Base-by-base conservation (phyloP, 202 grass and related monocot species). In the Schoenoplectus tabernaemontani region DNA sequence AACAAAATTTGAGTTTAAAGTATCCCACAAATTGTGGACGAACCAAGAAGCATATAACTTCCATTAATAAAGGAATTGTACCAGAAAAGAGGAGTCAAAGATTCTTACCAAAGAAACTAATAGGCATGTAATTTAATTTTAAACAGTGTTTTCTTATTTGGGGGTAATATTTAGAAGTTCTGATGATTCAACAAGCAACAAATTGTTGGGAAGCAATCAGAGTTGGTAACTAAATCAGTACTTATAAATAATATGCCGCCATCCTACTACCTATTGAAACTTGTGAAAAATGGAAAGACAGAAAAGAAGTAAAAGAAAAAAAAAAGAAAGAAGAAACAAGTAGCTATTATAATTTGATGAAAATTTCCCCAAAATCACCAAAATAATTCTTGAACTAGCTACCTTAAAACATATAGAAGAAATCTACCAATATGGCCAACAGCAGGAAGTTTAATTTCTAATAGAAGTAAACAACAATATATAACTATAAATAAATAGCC, bases 71-170 rank as follows among this genome's bases (percentile, higher is more conserved):
- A 51, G 44, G 26, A 51, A 74, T 53, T 75, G 32, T 75, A 0
- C 30, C 70, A 10, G 46, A 75, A 75, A 44, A 43, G 9, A 54
- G 46, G 13, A 54, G 47, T 54, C 47, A 75, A 75, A 75, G 26
- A 75, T 75, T 75, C 70, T 54, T 75, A 53, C 3, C 43, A 75
- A 53, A 33, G 69, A 73, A 53, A 51, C n/a, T 73, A 73, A 50
- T 20, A 32, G 15, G 24, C 47, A 53, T 20, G n/a, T 54, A 54
- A 53, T 54, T 33, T 54, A 54, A 75, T 51, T 74, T 50, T 73
- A 36, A 74, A 36, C 13, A 34, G 3, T 34, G 34, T 36, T 54
- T 5, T 17, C 26, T 75, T 36, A 75, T 36, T 26, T 69, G 39
- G 46, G 65, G n/a, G 10, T 11, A 1, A 51, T 73, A 12, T 73